Evolutionary conservation across 192 early-diverging fungal genomes (phyloP), one percentile per base, ranked within the genome.

Genomic region (Backusella liffmaniae): DNA sequence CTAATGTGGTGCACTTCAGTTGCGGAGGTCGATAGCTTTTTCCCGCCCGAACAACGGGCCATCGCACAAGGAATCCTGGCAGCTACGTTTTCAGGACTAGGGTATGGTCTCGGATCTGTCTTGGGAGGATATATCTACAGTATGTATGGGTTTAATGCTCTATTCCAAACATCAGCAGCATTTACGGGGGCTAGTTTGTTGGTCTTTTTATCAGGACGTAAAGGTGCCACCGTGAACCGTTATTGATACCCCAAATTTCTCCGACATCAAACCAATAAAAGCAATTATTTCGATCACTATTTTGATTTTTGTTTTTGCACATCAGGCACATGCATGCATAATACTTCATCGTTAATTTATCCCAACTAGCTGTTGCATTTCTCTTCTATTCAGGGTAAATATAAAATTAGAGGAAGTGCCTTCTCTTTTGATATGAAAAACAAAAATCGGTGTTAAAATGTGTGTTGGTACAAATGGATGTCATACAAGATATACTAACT

Each of bases 21-120:
- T 5, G 62, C 42, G 53, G 66, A 76, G 39, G 75, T 77, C 2
- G 75, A 81, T 32, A 44, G 66, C 3, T 81, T 73, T 41, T 77
- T 77, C 46, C 66, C 75, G 44, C 35, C 65, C 5, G 79, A 77
- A 18, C 79, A 77, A 37, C 72, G 79, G 23, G 71, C 72, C 13
- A 76, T 80, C 4, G 79, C 79, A 34, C 79, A 80, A 73, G 79
- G 79, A 2, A 80, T 75, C 12, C 29, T 80, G 18, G 79, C 74
- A 39, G 79, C 74, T 13, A 49, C 67, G 26, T 73, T 70, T 49
- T 77, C 76, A 41, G 79, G 75, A 1, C 67, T 69, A 39, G 79
- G 75, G 4, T 81, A 74, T 39, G 75, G 75, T 36, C 13, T 77
- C 13, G 79, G 75, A 0, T 70, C 72, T 42, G 39, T 77, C 12